phyloP scores from a whole-genome alignment of 768 basidiomycete genomes.

The Leccinum subgranulosum region DNA sequence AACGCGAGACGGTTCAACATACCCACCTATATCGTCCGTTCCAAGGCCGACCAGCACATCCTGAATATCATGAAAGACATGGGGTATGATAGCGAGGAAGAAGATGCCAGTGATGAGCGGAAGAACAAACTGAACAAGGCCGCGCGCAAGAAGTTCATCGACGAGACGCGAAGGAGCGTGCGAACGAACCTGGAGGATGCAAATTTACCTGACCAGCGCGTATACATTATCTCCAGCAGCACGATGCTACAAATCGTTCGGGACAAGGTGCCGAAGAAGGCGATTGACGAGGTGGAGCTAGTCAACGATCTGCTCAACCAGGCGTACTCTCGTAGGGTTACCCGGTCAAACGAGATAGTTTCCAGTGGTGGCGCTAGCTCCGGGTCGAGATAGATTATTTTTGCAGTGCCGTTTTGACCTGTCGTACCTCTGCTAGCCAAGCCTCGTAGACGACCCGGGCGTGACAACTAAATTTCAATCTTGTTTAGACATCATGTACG shows the following conservation, averaged over 20 bases:
- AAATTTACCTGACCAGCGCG: constrained; percentile 20
- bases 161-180: constrained; percentile 19
- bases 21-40: constrained; percentile 35
- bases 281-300: constrained; percentile 14
- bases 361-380: background rate
- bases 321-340: background rate
- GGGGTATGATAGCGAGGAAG: constrained; percentile 20
- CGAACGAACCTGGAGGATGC: constrained; percentile 16
- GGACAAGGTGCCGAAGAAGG: constrained; percentile 9
- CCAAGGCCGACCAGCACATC: constrained; percentile 35
- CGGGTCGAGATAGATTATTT: background rate
- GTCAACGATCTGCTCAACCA: constrained; percentile 10
- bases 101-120: constrained; percentile 11
- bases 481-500: background rate
- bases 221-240: constrained; percentile 26
- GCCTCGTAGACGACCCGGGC: no score
- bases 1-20: constrained; percentile 31
- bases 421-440: background rate
- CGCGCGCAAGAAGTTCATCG: constrained; percentile 22
- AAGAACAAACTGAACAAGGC: constrained; percentile 5
- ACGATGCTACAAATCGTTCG: constrained; percentile 12
- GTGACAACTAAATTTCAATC: background rate
- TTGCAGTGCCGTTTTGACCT: background rate
- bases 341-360: background rate
- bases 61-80: constrained; percentile 22